These are phyloP conservation scores for Eimeria tenella DNA, from an alignment of 169 alveolate genomes.

Conservation along the genomic window DNA sequence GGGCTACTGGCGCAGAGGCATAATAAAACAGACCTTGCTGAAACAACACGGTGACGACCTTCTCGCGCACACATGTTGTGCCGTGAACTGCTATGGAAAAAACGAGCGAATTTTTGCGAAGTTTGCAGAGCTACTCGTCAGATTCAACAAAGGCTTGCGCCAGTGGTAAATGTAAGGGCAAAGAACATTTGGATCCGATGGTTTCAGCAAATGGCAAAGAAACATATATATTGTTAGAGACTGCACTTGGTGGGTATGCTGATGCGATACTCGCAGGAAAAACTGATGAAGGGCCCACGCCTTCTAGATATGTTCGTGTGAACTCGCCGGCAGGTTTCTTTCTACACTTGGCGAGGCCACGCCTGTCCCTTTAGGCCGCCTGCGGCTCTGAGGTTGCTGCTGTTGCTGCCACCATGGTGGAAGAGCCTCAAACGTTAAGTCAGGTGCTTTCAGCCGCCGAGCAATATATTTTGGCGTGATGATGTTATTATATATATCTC, in stretches of 20 bases:
- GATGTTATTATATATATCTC: slow-evolving; percentile 69
- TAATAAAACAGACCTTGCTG: too few species aligned
- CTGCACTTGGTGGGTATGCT: slow-evolving; percentile 7
- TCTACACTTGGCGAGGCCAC: slow-evolving; percentile 45
- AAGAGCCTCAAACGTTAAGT: slow-evolving; percentile 69
- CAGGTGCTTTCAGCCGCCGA: slow-evolving; percentile 68
- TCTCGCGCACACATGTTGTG: too few species aligned
- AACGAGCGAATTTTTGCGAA: too few species aligned
- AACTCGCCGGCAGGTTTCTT: neutral
- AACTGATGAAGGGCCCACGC: neutral
- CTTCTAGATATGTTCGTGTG: slow-evolving; percentile 36
- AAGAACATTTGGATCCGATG: slow-evolving; percentile 46
- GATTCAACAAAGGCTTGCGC: neutral
- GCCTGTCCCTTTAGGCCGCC: slow-evolving; percentile 59
- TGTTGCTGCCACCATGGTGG: slow-evolving; percentile 76
- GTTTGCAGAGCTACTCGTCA: neutral
- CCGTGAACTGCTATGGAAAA: too few species aligned
- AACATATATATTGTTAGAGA: neutral
- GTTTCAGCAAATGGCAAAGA: neutral
- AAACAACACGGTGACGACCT: too few species aligned
- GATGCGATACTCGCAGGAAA: slow-evolving; percentile 42
- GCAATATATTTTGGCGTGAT: slow-evolving; percentile 70
- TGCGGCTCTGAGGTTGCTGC: slow-evolving; percentile 55
- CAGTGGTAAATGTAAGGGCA: neutral
- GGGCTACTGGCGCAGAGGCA: too few species aligned